Evolutionary conservation across 257 asterid genomes (phyloP).

Genomic region (Przewalskia tangutica): DNA sequence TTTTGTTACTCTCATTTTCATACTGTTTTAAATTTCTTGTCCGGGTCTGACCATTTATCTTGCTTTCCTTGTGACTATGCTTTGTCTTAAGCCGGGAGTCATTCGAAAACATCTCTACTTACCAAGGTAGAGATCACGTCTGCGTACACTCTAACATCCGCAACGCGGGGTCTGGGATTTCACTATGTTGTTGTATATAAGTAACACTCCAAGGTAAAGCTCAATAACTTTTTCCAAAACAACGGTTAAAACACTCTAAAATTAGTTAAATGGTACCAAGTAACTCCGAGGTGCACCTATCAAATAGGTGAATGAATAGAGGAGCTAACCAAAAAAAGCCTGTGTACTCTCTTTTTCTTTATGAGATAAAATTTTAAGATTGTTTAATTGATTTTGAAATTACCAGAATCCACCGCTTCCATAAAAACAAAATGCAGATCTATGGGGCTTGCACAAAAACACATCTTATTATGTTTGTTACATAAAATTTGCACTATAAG

Average conservation of each 20-base stretch:
- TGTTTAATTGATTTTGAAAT: background rate
- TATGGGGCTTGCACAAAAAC: background rate
- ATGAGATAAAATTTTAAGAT: background rate
- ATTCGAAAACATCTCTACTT: no score
- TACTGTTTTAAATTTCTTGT: no score
- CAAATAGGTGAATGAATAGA: background rate
- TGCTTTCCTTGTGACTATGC: no score
- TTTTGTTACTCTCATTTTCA: no score
- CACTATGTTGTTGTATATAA: no score
- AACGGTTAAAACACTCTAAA: background rate
- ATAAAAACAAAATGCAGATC: background rate
- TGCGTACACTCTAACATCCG: no score
- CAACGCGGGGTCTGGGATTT: no score
- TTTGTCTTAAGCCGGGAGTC: no score
- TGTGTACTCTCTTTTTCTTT: background rate
- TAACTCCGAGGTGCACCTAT: background rate
- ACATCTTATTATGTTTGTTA: background rate
- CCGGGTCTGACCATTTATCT: no score
- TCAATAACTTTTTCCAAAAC: background rate
- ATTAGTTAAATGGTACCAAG: background rate
- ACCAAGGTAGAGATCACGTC: no score
- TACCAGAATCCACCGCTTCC: background rate
- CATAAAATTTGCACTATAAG: background rate
- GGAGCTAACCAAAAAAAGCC: background rate
- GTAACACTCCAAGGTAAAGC: no score